Base-by-base conservation (phyloP, 164 flowering plant genomes). In the Macadamia integrifolia region DNA sequence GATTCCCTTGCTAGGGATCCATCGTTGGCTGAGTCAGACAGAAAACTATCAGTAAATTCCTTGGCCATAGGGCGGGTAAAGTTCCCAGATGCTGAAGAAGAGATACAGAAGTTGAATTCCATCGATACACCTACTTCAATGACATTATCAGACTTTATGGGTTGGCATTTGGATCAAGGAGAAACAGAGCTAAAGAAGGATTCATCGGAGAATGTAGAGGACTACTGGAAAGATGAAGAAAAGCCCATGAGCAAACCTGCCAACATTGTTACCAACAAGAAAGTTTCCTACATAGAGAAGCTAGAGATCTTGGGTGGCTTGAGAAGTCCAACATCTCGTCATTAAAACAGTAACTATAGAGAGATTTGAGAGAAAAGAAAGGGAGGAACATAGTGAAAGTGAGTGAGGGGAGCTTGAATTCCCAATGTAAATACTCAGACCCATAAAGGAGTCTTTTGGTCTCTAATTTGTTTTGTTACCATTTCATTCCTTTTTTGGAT, bases 121-220 rank as follows among this genome's bases (percentile, higher is more conserved):
- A 53, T 71, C 52, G 88, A 75, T 14, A 64, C 88, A 3, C 87
- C 84, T 1, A 59, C 73, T 28, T 81, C 93, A 8, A 82, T 82
- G 84, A 92, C 97, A n/a, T 80, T 94, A 17, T 85, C 82, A 15
- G 97, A 94, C 61, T 89, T 92, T 85, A 87, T 91, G 91, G 96
- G 95, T 3, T 90, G 94, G 94, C 59, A 74, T 15, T 0, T 69
- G 46, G 87, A 78, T 13, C 76, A 80, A 62, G 80, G 43, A 43
- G 89, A 78, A 3, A 13, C 60, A 3, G 78, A 64, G 32, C 64
- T 76, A 71, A 72, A 66, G 70, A 72, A 65, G 29, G 67, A 58
- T 2, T 40, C 70, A 6, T 5, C 13, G 13, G 76, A 61, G 17
- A 66, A 65, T 49, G 23, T 58, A 8, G 73, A 70, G 10, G 73